phyloP scores from a whole-genome alignment of 805 yeast genomes.

The Candida cerambycidarum region DNA sequence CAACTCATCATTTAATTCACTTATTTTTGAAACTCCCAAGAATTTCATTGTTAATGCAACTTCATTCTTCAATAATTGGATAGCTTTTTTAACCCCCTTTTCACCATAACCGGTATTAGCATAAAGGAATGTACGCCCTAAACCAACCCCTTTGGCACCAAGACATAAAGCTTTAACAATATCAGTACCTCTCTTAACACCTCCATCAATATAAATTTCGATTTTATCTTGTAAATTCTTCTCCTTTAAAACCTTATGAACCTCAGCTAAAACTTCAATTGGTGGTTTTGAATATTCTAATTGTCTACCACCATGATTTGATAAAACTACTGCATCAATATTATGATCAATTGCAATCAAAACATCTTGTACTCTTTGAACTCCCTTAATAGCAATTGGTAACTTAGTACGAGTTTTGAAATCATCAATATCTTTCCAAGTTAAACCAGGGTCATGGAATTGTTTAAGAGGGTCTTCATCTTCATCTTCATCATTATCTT shows the following conservation, averaged over 20 bases:
- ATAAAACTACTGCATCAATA: slow-evolving; percentile 73
- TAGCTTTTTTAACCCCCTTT: slow-evolving; percentile 59
- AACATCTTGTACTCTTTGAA: slow-evolving; percentile 82
- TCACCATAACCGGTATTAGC: slow-evolving; percentile 66
- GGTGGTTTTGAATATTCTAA: slow-evolving; percentile 81
- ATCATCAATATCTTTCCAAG: slow-evolving; percentile 44
- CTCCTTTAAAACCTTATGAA: slow-evolving; percentile 51
- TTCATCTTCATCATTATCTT: slow-evolving; percentile 29
- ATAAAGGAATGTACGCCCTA: slow-evolving; percentile 66
- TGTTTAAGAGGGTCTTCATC: slow-evolving; percentile 21
- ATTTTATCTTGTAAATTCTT: slow-evolving; percentile 46
- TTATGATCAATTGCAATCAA: slow-evolving; percentile 71
- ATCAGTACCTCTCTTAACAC: slow-evolving; percentile 69
- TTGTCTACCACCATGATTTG: slow-evolving; percentile 91
- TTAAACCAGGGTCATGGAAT: slow-evolving; percentile 16
- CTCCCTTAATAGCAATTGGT: slow-evolving; percentile 70
- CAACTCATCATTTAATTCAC: slow-evolving; percentile 43
- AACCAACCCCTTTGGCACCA: slow-evolving; percentile 71
- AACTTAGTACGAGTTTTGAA: slow-evolving; percentile 55
- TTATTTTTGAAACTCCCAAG: slow-evolving; percentile 64
- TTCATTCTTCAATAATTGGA: slow-evolving; percentile 67
- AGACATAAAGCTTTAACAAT: slow-evolving; percentile 63
- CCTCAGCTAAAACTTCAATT: slow-evolving; percentile 70
- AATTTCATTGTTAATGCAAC: slow-evolving; percentile 76
- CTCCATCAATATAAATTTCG: slow-evolving; percentile 67